A percentile compares a stretch with the other conserved stretches of the same genome.
Evolutionary conservation across 2,329 filamentous ascomycete genomes (phyloP).

Genomic region (Myriosclerotinia duriaeana): DNA sequence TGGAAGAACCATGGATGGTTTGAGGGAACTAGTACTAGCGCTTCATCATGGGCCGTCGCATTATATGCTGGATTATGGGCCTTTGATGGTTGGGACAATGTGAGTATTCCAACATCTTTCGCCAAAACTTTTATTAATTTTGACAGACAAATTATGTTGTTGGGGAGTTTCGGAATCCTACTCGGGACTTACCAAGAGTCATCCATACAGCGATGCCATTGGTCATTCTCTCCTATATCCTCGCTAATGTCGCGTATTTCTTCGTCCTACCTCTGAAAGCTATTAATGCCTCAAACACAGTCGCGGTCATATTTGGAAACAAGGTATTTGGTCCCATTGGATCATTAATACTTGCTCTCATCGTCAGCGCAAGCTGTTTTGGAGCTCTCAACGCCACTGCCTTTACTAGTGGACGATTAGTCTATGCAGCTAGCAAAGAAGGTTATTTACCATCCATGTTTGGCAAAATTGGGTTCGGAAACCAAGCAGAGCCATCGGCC

Average conservation of each 20-base stretch:
- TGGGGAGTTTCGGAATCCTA: conserved; percentile 91
- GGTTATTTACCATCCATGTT: conserved; percentile 86
- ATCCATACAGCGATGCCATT: conserved; percentile 96
- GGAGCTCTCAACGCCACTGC: conserved; percentile 91
- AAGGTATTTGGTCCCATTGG: conserved; percentile 86
- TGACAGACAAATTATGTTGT: conserved; percentile 91
- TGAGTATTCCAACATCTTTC: conserved; percentile 49
- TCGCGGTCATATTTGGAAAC: conserved; percentile 90
- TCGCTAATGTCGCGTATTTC: conserved; percentile 93
- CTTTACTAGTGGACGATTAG: conserved; percentile 87
- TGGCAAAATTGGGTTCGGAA: conserved; percentile 72
- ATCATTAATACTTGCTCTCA: conserved; percentile 78
- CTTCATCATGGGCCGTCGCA: conserved; percentile 88
- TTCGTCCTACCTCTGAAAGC: conserved; percentile 79
- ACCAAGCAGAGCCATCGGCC: conserved; percentile 43
- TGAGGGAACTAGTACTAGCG: conserved; percentile 74
- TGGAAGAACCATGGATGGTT: conserved; percentile 93
- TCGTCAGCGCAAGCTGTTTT: conserved; percentile 89
- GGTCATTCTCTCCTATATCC: conserved; percentile 84
- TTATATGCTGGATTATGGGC: conserved; percentile 96
- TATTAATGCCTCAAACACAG: conserved; percentile 86
- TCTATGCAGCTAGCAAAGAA: conserved; percentile 94
- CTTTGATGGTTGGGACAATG: conserved; percentile 98
- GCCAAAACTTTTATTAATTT: conserved; percentile 33
- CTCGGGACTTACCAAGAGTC: conserved; percentile 84